phyloP scores from a whole-genome alignment of 345 rosid genomes.

The Euphorbia tirucalli region DNA sequence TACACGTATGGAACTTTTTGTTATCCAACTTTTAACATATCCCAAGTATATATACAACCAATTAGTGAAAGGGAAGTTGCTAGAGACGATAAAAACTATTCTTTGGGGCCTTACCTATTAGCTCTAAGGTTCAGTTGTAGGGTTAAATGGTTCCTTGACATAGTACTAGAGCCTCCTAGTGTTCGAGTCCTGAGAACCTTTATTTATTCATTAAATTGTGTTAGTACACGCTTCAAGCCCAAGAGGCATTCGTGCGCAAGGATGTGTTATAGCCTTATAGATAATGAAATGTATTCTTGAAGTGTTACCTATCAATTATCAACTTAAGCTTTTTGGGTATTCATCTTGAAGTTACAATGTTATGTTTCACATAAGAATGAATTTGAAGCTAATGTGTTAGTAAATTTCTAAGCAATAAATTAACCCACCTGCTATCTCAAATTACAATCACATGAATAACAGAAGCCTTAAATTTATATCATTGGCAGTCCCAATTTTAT shows the following conservation, averaged over 20 bases:
- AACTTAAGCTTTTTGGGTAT: neutral
- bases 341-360: neutral
- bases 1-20: neutral
- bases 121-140: no score
- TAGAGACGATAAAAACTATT: no score
- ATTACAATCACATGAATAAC: neutral
- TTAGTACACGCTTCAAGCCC: no score
- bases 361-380: neutral
- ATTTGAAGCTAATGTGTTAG: neutral
- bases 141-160: no score
- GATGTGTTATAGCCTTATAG: no score
- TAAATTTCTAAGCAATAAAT: neutral
- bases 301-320: no score
- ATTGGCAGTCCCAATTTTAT: neutral
- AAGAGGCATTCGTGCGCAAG: no score
- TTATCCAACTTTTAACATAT: neutral
- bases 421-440: neutral
- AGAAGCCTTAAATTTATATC: neutral
- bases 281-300: no score
- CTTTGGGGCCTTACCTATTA: no score
- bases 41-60: neutral
- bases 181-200: no score
- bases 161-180: no score
- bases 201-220: no score
- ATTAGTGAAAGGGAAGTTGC: neutral